Evolutionary conservation across 2,329 filamentous ascomycete species (phyloP), one percentile per base, ranked within the genome.

Genomic region (Gaeumannomyces sp.): DNA sequence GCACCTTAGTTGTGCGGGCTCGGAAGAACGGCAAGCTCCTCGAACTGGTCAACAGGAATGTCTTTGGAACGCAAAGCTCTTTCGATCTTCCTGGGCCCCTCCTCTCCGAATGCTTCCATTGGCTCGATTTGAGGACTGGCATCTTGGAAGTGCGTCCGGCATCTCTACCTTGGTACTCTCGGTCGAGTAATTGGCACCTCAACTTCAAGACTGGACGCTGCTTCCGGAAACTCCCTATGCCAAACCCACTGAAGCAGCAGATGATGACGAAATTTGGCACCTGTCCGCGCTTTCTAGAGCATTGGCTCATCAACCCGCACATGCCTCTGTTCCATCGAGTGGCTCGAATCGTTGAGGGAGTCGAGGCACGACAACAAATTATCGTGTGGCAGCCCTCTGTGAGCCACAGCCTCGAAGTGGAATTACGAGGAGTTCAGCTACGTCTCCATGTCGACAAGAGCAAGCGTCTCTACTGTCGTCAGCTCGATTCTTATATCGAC

Each of bases 81-180:
- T 79, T 74, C 50, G 85, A 87, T 67, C 72, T 89, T 0, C 88
- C 87, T 0, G 68, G 68, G 0, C 70, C 76, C 0, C 74, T 90
- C 0, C 67, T 87, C 0, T 72, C 82, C 0, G 73, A 79, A 8
- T 88, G 83, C 62, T 76, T 83, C 0, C 87, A 90, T 67, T 90
- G 86, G 85, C 74, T 89, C 4, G 76, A 89, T 58, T 16, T 87
- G 0, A 61, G 33, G 0, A 72, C 67, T 0, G 66, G 71, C 0
- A 61, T 68, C 0, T 62, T 90, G 0, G 82, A 89, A 59, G 80
- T 88, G 28, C 71, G 72, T 1, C 74, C 79, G 0, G 66, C 29
- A 33, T 22, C 58, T 5, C 58, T 71, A 0, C 72, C 73, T 4
- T 81, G 75, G 78, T 59, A 16, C 0, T 65, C 59, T 25, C 65